phyloP scores from a whole-genome alignment of 352 stramenopile genomes.

The Globisporangium takayamanum region DNA sequence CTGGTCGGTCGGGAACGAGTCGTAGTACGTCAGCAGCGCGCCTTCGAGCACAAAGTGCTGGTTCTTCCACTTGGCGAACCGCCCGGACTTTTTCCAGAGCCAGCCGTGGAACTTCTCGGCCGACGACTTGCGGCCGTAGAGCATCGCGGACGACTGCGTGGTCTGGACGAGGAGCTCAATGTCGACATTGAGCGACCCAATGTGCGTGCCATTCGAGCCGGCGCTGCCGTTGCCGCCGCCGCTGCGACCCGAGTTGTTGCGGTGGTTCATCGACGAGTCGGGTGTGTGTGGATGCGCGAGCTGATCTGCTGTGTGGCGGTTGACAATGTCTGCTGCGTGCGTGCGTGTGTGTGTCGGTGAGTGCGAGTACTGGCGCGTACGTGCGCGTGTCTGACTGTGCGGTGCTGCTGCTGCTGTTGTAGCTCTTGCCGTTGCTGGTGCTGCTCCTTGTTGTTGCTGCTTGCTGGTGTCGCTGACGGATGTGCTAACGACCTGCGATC shows the following conservation, averaged over 20 bases:
- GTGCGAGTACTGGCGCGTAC: not conserved
- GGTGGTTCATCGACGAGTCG: conserved; percentile 10
- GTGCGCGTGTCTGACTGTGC: not conserved
- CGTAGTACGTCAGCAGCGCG: conserved; percentile 74
- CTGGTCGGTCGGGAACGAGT: conserved; percentile 76
- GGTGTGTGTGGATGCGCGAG: not conserved
- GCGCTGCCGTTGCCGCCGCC: conserved; percentile 6
- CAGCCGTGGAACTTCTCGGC: conserved; percentile 77
- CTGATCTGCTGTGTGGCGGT: not conserved
- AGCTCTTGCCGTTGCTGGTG: not conserved
- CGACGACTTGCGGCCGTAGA: conserved; percentile 50
- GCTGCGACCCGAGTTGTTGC: conserved; percentile 6
- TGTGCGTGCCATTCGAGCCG: conserved; percentile 19
- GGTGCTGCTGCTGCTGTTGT: not conserved
- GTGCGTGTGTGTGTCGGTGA: not conserved
- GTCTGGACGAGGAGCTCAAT: conserved; percentile 82
- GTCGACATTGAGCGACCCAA: conserved; percentile 61
- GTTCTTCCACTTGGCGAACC: conserved; percentile 79
- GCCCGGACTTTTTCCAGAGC: conserved; percentile 78
- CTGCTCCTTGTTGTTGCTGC: not conserved
- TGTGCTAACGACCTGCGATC: not conserved
- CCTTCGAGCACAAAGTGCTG: conserved; percentile 82
- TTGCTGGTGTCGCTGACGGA: no score
- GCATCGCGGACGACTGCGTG: conserved; percentile 67
- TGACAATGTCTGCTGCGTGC: not conserved